phyloP scores from a whole-genome alignment of 345 rosid species.

The Angophora floribunda region DNA sequence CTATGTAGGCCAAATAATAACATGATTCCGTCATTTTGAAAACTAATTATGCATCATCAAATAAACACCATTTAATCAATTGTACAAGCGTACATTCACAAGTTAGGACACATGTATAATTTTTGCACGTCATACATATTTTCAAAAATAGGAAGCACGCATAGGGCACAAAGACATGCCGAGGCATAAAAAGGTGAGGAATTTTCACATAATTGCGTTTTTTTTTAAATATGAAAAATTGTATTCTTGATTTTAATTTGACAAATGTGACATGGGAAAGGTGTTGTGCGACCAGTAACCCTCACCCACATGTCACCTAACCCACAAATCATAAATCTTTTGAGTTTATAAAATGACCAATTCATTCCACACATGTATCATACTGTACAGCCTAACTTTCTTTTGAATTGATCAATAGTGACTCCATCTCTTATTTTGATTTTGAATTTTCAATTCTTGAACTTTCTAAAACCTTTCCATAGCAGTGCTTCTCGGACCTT shows the following conservation, averaged over 20 bases:
- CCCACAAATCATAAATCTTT: not conserved
- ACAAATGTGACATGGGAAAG: not conserved
- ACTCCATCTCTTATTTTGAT: not conserved
- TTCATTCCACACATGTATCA: not conserved
- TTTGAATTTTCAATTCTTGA: too few relatives aligned
- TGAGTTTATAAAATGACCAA: not conserved
- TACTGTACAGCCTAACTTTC: not conserved
- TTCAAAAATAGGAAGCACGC: not conserved
- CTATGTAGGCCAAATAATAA: not conserved
- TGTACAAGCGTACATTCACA: too few relatives aligned
- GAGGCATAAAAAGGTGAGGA: not conserved
- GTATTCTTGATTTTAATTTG: not conserved
- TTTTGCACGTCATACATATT: not conserved
- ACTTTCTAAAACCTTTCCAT: not conserved
- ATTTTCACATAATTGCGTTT: not conserved
- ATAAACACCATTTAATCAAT: too few relatives aligned
- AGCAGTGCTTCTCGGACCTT: not conserved
- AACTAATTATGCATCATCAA: not conserved
- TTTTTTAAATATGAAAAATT: too few relatives aligned
- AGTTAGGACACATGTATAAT: too few relatives aligned
- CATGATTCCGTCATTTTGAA: not conserved
- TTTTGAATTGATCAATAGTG: not conserved
- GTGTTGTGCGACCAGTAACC: not conserved
- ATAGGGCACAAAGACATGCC: not conserved
- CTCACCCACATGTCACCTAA: not conserved